Evolutionary conservation across 352 stramenopile species (phyloP).

Genomic region (Pythium guiyangense): DNA sequence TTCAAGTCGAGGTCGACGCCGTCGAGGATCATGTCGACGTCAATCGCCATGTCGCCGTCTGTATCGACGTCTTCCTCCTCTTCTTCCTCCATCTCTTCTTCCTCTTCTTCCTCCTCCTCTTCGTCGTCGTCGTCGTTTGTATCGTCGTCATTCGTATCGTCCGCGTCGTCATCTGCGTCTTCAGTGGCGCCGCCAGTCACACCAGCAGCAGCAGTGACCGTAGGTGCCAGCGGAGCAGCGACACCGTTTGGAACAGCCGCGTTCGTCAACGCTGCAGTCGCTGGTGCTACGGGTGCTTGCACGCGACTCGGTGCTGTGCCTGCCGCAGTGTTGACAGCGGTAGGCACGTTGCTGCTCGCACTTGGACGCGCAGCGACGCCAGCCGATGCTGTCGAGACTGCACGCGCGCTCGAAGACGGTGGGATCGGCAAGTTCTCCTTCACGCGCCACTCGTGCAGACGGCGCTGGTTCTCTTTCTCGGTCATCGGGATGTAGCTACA

Average conservation of each 20-base stretch:
- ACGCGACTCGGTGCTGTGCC: no score
- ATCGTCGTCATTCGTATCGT: conserved; percentile 23
- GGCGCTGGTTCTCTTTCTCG: conserved; percentile 69
- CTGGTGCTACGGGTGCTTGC: no score
- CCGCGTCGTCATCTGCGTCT: conserved; percentile 17
- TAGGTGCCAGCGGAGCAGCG: neutral
- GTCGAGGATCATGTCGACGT: conserved; percentile 19
- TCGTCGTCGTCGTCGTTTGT: conserved; percentile 44
- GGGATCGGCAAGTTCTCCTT: conserved; percentile 58
- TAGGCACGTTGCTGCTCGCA: neutral
- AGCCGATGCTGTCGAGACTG: no score
- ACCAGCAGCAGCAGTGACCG: neutral
- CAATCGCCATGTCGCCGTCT: conserved; percentile 16
- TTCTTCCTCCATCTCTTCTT: conserved; percentile 11
- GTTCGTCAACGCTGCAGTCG: neutral
- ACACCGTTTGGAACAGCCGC: neutral
- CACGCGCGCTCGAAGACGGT: neutral
- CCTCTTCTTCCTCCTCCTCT: conserved; percentile 43
- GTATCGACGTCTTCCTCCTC: conserved; percentile 28
- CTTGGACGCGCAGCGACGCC: neutral
- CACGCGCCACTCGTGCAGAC: conserved; percentile 71
- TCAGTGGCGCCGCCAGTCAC: neutral
- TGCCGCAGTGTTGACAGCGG: no score
- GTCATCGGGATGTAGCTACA: conserved; percentile 67
- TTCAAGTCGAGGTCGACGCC: conserved; percentile 25